Conservation (phyloP, 2,329 filamentous ascomycete genomes). For the Orbilia brochopaga region DNA sequence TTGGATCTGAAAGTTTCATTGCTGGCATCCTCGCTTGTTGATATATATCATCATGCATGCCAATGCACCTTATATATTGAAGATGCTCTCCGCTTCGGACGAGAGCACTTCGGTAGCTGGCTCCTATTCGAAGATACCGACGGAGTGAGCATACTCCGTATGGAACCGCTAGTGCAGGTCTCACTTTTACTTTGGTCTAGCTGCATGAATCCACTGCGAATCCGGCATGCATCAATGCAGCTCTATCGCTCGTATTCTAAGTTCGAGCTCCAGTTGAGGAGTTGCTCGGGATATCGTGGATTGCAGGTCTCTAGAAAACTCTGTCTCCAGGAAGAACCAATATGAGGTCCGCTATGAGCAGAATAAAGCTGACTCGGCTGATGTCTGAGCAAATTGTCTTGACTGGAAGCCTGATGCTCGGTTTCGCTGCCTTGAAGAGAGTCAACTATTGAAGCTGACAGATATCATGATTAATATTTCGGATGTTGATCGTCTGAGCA, state of each 20-base stretch:
- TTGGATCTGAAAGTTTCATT: background rate
- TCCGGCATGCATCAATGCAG: background rate
- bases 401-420: no score
- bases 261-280: background rate
- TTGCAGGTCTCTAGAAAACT: no score
- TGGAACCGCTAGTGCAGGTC: background rate
- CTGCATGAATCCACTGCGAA: background rate
- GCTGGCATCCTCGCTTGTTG: slow-evolving; percentile 1
- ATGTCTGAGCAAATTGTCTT: background rate
- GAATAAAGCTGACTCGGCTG: background rate
- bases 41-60: slow-evolving; percentile 1
- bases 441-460: no score
- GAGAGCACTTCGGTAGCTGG: background rate
- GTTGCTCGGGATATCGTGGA: no score
- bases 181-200: background rate
- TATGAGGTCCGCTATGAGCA: no score
- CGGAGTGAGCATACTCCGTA: background rate
- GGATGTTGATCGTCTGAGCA: background rate
- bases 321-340: no score
- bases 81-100: background rate
- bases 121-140: background rate
- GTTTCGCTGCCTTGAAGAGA: no score
- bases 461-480: background rate
- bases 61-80: background rate
- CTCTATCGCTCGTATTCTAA: background rate